phyloP scores from a whole-genome alignment of 805 yeast genomes.

The Grigorovia transvaalensis region DNA sequence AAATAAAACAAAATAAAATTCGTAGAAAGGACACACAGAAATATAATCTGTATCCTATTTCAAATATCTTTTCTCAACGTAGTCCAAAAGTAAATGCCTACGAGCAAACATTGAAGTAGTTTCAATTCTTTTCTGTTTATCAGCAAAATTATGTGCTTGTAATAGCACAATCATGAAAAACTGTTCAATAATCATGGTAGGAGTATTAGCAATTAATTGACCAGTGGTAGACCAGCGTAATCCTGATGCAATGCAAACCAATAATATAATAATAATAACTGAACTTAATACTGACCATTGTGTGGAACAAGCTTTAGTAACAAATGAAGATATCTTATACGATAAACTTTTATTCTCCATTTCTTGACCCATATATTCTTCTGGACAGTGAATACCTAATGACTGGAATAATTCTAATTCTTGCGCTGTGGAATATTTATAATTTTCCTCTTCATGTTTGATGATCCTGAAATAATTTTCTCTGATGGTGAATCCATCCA shows the following conservation, averaged over 20 bases:
- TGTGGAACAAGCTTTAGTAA: constrained; percentile 27
- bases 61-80: neutral
- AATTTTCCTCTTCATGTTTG: constrained; percentile 19
- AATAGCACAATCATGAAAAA: constrained; percentile 31
- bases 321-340: constrained; percentile 16
- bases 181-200: constrained; percentile 36
- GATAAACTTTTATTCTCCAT: constrained; percentile 8
- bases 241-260: constrained; percentile 27
- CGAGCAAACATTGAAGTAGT: constrained; percentile 15
- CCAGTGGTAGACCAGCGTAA: constrained; percentile 33
- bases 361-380: constrained; percentile 8
- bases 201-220: constrained; percentile 33
- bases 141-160: constrained; percentile 32
- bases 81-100: constrained; percentile 11
- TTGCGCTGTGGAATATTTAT: constrained; percentile 22
- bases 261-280: constrained; percentile 20
- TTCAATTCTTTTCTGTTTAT: constrained; percentile 19
- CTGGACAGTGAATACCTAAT: constrained; percentile 20
- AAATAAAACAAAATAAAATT: neutral
- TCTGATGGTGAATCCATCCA: constrained; percentile 35
- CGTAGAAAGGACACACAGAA: neutral
- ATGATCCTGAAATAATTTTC: constrained; percentile 29
- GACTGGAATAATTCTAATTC: constrained; percentile 25
- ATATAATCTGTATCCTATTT: neutral
- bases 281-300: constrained; percentile 27